phyloP scores from a whole-genome alignment of 176 grass and related monocot species.

The Poa pratensis region DNA sequence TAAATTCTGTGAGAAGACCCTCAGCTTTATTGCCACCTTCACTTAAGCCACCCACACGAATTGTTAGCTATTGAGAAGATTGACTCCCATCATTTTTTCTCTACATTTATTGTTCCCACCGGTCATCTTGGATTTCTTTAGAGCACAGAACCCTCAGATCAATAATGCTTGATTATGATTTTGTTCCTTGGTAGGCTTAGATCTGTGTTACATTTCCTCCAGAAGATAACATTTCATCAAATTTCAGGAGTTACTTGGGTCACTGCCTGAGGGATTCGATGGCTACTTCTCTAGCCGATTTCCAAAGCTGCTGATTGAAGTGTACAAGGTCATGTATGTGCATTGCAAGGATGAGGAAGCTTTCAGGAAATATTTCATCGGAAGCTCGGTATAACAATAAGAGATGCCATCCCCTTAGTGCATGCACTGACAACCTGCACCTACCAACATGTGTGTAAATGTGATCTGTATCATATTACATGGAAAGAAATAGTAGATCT shows the following conservation, averaged over 20 bases:
- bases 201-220: background rate
- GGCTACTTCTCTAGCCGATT: constrained; percentile 79
- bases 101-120: background rate
- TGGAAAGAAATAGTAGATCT: constrained; percentile 3
- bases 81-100: constrained; percentile 11
- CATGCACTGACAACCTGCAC: constrained; percentile 24
- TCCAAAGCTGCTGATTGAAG: constrained; percentile 85
- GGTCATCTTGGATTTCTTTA: background rate
- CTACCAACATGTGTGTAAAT: constrained; percentile 52
- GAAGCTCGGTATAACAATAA: constrained; percentile 44
- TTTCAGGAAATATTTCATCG: constrained; percentile 78
- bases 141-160: background rate
- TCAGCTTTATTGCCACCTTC: background rate
- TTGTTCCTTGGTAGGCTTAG: background rate
- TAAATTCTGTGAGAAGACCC: background rate
- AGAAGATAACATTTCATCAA: background rate
- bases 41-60: background rate
- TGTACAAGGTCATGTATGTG: constrained; percentile 68
- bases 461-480: constrained; percentile 29
- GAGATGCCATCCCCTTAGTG: background rate
- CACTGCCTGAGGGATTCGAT: constrained; percentile 84
- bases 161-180: background rate
- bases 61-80: constrained; percentile 1
- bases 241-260: constrained; percentile 75
- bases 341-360: constrained; percentile 81